Evolutionary conservation across 2,329 filamentous ascomycete genomes (phyloP), one percentile per base, ranked within the genome.

Genomic region (Xylariaceae sp.): DNA sequence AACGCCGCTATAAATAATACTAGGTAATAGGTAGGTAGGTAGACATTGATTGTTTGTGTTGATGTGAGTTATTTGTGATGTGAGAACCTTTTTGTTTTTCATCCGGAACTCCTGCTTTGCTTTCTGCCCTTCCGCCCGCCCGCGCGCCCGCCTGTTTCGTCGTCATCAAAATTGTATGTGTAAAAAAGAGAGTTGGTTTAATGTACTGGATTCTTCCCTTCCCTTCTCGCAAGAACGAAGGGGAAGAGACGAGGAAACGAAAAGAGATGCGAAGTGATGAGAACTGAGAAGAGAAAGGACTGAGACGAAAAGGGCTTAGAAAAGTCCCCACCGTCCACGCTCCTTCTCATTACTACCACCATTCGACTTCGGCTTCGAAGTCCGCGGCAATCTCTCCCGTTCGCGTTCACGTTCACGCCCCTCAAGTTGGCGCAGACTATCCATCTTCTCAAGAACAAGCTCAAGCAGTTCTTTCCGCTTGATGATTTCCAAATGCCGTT

Each of bases 371-470:
- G 68, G 63, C 63, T 69, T 69, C 3, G 51, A 48, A 30, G 45
- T 61, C 18, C 69, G 69, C 64, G 71, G 72, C 34, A 65, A 63
- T 60, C 78, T 76, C 35, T 84, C 80, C 70, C 86, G 85, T 65
- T 88, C 88, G 56, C 78, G 76, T 35, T 84, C 80, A 70, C 86
- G 85, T 65, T 88, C 88, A 56, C 88, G 79, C 8, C 88, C 87
- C 70, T 97, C 92, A 7, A 99, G 78, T 69, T 92, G 88, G 60
- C 90, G 82, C 68, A 99, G 76, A 59, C 90, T 88, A 73, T 97
- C 92, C 84, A 99, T 97, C 81, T 99, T 97, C 72, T 91, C 88
- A 35, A 99, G 80, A 4, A 96, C 94, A 58, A 97, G 79, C 77
- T 99, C 93, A 3, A 99, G 82, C 60, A 97, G 80, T 70, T 97